phyloP scores from a whole-genome alignment of 2,329 filamentous ascomycete genomes.

The Neodidymelliopsis sp. region DNA sequence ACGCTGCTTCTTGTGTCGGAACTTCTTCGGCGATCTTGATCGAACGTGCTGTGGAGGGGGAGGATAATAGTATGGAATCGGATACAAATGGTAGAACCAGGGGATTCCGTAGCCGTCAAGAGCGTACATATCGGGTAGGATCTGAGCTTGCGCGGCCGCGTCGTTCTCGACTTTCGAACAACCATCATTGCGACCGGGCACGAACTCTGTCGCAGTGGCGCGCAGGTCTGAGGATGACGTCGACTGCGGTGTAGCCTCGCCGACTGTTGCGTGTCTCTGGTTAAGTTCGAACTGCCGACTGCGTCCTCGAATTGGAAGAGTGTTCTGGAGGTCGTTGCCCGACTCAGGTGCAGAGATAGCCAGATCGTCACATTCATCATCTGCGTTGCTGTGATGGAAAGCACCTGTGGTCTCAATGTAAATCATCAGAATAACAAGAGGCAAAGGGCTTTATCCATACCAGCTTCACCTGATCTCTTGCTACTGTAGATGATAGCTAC shows the following conservation, averaged over 20 bases:
- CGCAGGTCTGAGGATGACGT: slow-evolving; percentile 35
- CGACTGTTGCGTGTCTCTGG: slow-evolving; percentile 7
- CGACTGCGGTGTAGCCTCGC: slow-evolving; percentile 25
- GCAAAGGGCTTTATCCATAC: slow-evolving; percentile 23
- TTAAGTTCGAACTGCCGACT: slow-evolving; percentile 14
- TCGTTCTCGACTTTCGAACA: neutral
- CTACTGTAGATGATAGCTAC: slow-evolving; percentile 25
- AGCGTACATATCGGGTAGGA: slow-evolving; percentile 26
- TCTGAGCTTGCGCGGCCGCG: neutral
- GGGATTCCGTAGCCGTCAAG: slow-evolving; percentile 38
- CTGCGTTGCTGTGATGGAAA: neutral
- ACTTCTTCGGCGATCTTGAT: slow-evolving; percentile 32
- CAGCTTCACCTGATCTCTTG: slow-evolving; percentile 18
- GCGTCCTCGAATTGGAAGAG: slow-evolving; percentile 17
- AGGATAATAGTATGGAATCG: slow-evolving; percentile 30
- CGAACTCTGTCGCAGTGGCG: slow-evolving; percentile 42
- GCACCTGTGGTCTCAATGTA: slow-evolving; percentile 18
- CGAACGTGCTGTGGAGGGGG: slow-evolving; percentile 19
- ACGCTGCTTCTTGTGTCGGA: slow-evolving; percentile 20
- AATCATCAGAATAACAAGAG: slow-evolving; percentile 21
- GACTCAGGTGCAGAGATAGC: neutral
- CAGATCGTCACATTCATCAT: slow-evolving; percentile 4
- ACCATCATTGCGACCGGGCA: slow-evolving; percentile 22
- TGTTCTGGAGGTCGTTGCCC: neutral
- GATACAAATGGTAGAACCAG: slow-evolving; percentile 43